Evolutionary conservation across 2,329 filamentous ascomycete species (phyloP), one percentile per base, ranked within the genome.

Genomic region (Fusarium papillatum): DNA sequence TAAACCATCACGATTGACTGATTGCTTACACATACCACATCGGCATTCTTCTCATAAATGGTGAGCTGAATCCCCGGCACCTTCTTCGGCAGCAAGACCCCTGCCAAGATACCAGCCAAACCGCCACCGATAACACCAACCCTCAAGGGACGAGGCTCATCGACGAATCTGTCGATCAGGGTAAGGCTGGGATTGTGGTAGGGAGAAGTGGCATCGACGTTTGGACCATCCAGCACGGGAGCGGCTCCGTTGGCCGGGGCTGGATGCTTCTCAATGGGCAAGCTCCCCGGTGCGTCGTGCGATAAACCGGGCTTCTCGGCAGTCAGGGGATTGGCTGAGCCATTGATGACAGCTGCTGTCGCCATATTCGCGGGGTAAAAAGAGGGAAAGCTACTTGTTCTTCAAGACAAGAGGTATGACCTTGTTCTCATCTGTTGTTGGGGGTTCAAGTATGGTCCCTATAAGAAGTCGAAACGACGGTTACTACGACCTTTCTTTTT

Each of bases 21-120:
- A 19, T 6, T 7, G 5, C 26, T n/a, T n/a, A 22, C 1, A 85
- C 90, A 76, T 84, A 93, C 92, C 79, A 94, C 88, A 63, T 93
- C 91, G 0, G 85, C 79, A 74, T 94, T 94, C 83, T 94, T 94
- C 79, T 94, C 92, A 65, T 90, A 91, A 43, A 94, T 91, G 1
- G 87, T 90, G 70, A 95, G 82, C 55, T 93, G 84, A 60, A 95
- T 89, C 0, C 89, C 88, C 0, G 93, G 93, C 0, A 95, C 90
- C 74, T 95, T 95, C 13, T 85, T 88, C 0, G 93, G 93, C 1
- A 95, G 84, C 11, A 95, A 82, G 10, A 92, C 87, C 1, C 93
- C 93, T 2, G 93, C 90, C 7, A 89, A 88, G 41, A 84, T 81
- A 0, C 82, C 83, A 5, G 80, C 78, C 26, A 84, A 73, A 2